Evolutionary conservation across 73 alveolate species (phyloP).

Genomic region (Durusdinium trenchii): DNA sequence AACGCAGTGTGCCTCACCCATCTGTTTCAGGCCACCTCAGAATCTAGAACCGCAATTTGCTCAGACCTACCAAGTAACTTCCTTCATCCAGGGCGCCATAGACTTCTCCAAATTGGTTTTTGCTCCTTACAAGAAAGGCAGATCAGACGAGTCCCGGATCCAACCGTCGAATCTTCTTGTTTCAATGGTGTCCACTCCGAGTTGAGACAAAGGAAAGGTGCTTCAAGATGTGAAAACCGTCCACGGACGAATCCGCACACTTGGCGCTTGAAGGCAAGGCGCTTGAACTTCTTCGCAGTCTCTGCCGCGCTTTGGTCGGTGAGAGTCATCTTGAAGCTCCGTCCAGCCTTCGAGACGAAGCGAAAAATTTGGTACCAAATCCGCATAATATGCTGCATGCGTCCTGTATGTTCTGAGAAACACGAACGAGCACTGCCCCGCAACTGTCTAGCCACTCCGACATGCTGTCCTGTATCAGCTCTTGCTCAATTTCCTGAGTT

Average conservation of each 20-base stretch:
- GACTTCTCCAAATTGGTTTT: constrained; percentile 31
- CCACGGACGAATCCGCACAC: too few species aligned
- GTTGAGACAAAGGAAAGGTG: too few species aligned
- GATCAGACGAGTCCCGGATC: neutral
- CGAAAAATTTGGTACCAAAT: neutral
- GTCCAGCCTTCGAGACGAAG: neutral
- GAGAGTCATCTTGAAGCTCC: neutral
- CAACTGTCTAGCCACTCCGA: too few species aligned
- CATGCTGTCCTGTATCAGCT: constrained; percentile 2
- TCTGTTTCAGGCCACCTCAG: constrained; percentile 57
- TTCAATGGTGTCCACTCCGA: neutral
- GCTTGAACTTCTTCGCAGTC: neutral
- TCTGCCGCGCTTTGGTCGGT: constrained; percentile 54
- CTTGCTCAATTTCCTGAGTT: constrained; percentile 45
- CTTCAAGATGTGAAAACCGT: too few species aligned
- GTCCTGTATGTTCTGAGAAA: too few species aligned
- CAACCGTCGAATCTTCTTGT: neutral
- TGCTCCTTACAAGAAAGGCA: neutral
- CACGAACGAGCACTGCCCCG: too few species aligned
- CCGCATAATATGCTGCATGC: neutral
- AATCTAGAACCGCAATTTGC: neutral
- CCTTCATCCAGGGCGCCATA: neutral
- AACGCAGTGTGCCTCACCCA: constrained; percentile 37
- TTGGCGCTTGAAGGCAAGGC: neutral
- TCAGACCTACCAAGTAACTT: neutral